Base-by-base conservation (phyloP, 371 early-diverging fungal species). In the Fennellomyces sp. region DNA sequence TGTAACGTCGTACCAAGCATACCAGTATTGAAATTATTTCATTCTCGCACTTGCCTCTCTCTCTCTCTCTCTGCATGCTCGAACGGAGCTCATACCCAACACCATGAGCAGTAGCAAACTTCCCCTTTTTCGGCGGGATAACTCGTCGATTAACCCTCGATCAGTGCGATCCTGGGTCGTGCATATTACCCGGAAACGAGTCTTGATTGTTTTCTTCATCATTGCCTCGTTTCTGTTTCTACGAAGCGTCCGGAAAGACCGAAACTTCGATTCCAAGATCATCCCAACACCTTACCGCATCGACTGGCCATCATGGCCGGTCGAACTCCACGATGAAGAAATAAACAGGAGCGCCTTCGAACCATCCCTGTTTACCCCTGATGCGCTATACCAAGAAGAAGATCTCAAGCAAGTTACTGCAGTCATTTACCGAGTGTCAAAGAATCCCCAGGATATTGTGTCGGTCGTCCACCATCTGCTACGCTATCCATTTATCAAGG, bases 391-490 rank as follows among this genome's bases (percentile, higher is more conserved):
- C 31, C 70, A 72, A 30, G 38, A 54, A 17, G 38, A 36, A 21
- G 71, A 75, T 15, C 47, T 75, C 8, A 76, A 82, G 41, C 79
- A 83, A 12, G 75, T 86, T 27, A 83, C 87, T 13, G 87, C 85
- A 3, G 76, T 86, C 8, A 49, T 86, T 8, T 64, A 83, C 42
- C 67, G 82, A 29, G 80, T 83, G 56, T 80, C 80, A n/a, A 72
- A 78, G 3, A 61, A 72, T 17, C 72, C 76, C 31, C 41, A 70
- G 13, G 66, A 74, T 30, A 67, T 85, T 25, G 56, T 71, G 17
- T 25, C 64, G 36, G 63, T 79, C 2, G 75, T 84, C 2, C 69
- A 71, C 15, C 79, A 81, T 27, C 38, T 85, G 28, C 61, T 68
- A 2, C 72, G 73, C 19, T 85, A 85, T 58, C 81, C 81, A 2